phyloP scores from a whole-genome alignment of 352 stramenopile species.

The Phytophthora meadii region DNA sequence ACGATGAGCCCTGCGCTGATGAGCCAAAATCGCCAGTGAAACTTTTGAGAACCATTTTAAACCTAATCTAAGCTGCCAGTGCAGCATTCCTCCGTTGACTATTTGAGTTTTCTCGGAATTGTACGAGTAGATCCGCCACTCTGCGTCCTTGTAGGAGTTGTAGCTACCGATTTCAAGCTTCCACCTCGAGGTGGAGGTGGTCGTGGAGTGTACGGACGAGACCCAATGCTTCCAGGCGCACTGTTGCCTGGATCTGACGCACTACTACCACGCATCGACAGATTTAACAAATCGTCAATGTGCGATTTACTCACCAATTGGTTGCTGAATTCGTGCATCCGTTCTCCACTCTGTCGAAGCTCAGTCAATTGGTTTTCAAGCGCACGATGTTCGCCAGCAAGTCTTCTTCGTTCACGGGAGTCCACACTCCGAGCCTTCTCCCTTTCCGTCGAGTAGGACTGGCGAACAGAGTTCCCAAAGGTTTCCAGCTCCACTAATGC shows the following conservation, averaged over 20 bases:
- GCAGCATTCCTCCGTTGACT: constrained; percentile 14
- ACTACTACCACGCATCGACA: constrained; percentile 1
- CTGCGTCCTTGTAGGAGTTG: neutral
- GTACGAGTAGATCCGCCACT: neutral
- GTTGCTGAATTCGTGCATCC: constrained; percentile 74
- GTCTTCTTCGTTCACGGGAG: constrained; percentile 37
- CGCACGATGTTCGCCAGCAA: constrained; percentile 40
- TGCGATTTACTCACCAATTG: constrained; percentile 64
- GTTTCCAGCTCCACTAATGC: constrained; percentile 61
- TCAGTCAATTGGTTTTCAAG: constrained; percentile 54
- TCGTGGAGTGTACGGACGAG: constrained; percentile 24
- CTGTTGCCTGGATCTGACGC: neutral
- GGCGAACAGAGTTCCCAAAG: constrained; percentile 61
- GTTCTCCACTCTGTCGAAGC: constrained; percentile 40
- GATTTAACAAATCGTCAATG: constrained; percentile 42
- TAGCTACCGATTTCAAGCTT: constrained; percentile 7
- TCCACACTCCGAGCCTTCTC: constrained; percentile 45
- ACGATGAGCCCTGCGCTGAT: neutral
- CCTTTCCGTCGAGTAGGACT: constrained; percentile 51
- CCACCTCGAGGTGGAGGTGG: constrained; percentile 17
- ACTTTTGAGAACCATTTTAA: constrained; percentile 28
- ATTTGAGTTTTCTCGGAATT: neutral
- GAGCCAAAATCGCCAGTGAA: constrained; percentile 1
- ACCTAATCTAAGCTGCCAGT: constrained; percentile 38
- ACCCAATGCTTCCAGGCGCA: constrained; percentile 9